phyloP scores from a whole-genome alignment of 805 yeast species.

The Teunomyces tritomae region DNA sequence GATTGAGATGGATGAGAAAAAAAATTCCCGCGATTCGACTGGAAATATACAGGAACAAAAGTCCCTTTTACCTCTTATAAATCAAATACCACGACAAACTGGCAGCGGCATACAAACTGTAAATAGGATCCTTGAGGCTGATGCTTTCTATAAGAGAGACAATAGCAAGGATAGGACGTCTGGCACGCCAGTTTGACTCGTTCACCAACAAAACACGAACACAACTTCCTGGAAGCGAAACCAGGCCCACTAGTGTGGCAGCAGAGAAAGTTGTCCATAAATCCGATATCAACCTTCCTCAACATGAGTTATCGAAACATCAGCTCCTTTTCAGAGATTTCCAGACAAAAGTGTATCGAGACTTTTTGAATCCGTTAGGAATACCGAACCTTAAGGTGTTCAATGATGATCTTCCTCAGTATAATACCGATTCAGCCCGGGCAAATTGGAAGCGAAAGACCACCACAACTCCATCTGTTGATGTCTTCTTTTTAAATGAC shows the following conservation, averaged over 20 bases:
- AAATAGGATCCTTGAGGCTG: no score
- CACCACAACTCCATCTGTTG: conserved; percentile 7
- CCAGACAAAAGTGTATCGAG: conserved; percentile 24
- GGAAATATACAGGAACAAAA: conserved; percentile 4
- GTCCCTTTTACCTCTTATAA: not conserved
- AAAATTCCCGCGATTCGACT: not conserved
- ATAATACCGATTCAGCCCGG: conserved; percentile 23
- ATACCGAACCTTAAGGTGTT: conserved; percentile 33
- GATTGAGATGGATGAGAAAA: conserved; percentile 6
- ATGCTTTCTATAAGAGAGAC: conserved; percentile 36
- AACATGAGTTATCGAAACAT: not conserved
- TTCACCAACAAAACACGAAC: conserved; percentile 5
- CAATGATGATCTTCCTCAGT: conserved; percentile 20
- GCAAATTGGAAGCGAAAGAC: conserved; percentile 23
- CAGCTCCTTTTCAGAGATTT: conserved; percentile 7
- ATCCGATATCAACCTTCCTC: conserved; percentile 1
- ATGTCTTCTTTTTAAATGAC: conserved; percentile 25
- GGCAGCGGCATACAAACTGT: no score
- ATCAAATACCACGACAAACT: no score
- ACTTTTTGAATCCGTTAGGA: conserved; percentile 33
- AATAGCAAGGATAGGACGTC: conserved; percentile 32
- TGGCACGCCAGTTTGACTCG: conserved; percentile 25
- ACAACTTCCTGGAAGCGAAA: not conserved
- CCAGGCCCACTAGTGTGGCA: not conserved
- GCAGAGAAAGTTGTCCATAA: not conserved